These are phyloP conservation scores for Lachancea lanzarotensis DNA, from an alignment of 805 yeast species.

Conservation along the genomic window DNA sequence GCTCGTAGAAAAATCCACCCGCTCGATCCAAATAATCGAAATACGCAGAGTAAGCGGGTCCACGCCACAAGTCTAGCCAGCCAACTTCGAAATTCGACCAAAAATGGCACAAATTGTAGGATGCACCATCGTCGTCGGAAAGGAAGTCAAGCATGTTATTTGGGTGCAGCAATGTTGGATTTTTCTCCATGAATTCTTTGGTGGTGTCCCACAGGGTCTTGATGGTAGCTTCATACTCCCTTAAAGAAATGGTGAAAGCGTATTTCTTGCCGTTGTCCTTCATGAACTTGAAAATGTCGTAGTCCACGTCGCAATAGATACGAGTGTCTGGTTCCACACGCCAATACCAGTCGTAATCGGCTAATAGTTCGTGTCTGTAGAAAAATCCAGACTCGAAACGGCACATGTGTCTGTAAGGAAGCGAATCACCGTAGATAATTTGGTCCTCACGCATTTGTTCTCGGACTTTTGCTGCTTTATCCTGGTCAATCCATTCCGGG, in stretches of 20 bases:
- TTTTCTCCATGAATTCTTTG: constrained; percentile 50
- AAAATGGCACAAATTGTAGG: constrained; percentile 81
- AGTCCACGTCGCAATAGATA: constrained; percentile 68
- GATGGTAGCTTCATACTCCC: constrained; percentile 64
- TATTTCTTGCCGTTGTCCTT: constrained; percentile 63
- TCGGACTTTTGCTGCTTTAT: constrained; percentile 59
- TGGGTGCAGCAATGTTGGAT: constrained; percentile 53
- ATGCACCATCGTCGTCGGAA: constrained; percentile 60
- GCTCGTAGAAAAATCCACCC: constrained; percentile 81
- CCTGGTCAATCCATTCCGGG: constrained; percentile 73
- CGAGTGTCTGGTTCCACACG: constrained; percentile 81
- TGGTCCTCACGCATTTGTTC: constrained; percentile 45
- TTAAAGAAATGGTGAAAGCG: constrained; percentile 70
- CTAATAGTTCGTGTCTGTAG: constrained; percentile 61
- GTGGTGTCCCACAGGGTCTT: constrained; percentile 73
- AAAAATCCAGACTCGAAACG: constrained; percentile 81
- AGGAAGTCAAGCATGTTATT: constrained; percentile 66
- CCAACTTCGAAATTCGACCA: constrained; percentile 87
- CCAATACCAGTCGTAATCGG: constrained; percentile 83
- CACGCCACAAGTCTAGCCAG: constrained; percentile 63
- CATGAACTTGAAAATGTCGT: constrained; percentile 78
- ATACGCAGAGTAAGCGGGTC: constrained; percentile 59
- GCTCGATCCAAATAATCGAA: constrained; percentile 60
- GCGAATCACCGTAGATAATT: constrained; percentile 69
- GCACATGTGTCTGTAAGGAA: constrained; percentile 84